Evolutionary conservation across 805 yeast genomes (phyloP).

Genomic region (Hyphopichia homilentoma): DNA sequence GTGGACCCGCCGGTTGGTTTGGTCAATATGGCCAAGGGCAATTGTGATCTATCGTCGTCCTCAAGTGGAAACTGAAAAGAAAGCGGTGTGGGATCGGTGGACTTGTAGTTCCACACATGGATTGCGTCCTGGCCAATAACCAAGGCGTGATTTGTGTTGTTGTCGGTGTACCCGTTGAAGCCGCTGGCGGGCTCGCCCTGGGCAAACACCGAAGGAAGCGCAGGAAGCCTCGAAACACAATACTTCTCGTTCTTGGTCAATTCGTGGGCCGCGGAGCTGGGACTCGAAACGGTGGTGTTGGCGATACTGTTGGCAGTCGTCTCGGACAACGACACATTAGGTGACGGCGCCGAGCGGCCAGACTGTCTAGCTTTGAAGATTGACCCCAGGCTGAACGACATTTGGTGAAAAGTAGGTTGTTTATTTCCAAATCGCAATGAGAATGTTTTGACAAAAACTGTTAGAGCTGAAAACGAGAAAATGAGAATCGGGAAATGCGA

Average conservation of each 20-base stretch:
- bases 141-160: constrained; percentile 45
- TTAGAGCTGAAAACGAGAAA: no score
- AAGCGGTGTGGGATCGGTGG: constrained; percentile 57
- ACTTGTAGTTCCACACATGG: constrained; percentile 65
- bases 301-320: neutral
- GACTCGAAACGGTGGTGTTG: neutral
- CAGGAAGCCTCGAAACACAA: constrained; percentile 53
- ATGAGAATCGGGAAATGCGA: no score
- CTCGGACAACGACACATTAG: constrained; percentile 1
- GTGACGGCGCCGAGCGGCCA: neutral
- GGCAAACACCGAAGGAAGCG: constrained; percentile 45
- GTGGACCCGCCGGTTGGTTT: constrained; percentile 50
- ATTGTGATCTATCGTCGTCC: constrained; percentile 11
- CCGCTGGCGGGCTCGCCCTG: constrained; percentile 5
- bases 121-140: constrained; percentile 48
- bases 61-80: constrained; percentile 51
- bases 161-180: constrained; percentile 45
- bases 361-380: constrained; percentile 13
- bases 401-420: no score
- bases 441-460: no score
- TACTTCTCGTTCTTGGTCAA: constrained; percentile 57
- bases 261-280: constrained; percentile 25
- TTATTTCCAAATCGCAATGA: no score
- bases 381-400: constrained; percentile 8
- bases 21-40: constrained; percentile 57